These are phyloP conservation scores for Petunia secreta DNA, from an alignment of 257 asterid genomes.

Conservation along the genomic window DNA sequence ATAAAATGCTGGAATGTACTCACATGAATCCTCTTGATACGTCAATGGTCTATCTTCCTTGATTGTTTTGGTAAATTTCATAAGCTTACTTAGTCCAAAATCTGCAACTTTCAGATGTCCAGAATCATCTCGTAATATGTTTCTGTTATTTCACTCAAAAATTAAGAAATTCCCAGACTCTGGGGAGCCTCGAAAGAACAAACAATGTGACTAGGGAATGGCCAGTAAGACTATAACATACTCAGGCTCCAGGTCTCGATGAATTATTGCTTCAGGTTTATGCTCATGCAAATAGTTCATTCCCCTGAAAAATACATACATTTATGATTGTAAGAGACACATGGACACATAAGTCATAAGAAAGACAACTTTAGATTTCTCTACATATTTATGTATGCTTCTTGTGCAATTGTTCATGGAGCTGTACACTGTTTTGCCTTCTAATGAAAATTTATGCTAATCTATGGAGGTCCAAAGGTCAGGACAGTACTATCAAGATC, in stretches of 20 bases:
- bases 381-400: constrained; percentile 9
- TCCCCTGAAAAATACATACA: constrained; percentile 60
- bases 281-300: constrained; percentile 90
- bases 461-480: not conserved
- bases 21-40: constrained; percentile 68
- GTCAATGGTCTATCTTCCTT: constrained; percentile 63
- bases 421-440: not conserved
- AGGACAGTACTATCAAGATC: constrained; percentile 2
- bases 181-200: constrained; percentile 12
- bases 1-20: constrained; percentile 30
- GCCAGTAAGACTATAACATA: constrained; percentile 44
- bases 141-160: constrained; percentile 56
- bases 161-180: constrained; percentile 36
- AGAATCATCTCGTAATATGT: constrained; percentile 81
- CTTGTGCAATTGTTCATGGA: not conserved
- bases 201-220: constrained; percentile 19
- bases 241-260: constrained; percentile 97
- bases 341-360: not conserved
- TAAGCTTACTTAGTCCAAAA: constrained; percentile 82
- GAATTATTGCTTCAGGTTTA: constrained; percentile 91
- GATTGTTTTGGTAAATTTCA: constrained; percentile 58
- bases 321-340: not conserved
- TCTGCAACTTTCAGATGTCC: constrained; percentile 95
- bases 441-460: constrained; percentile 10
- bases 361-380: not conserved